A percentile compares a stretch with the other conserved stretches of the same genome.
Conservation (phyloP, 2,329 filamentous ascomycete species). For the Alternaria sp. region DNA sequence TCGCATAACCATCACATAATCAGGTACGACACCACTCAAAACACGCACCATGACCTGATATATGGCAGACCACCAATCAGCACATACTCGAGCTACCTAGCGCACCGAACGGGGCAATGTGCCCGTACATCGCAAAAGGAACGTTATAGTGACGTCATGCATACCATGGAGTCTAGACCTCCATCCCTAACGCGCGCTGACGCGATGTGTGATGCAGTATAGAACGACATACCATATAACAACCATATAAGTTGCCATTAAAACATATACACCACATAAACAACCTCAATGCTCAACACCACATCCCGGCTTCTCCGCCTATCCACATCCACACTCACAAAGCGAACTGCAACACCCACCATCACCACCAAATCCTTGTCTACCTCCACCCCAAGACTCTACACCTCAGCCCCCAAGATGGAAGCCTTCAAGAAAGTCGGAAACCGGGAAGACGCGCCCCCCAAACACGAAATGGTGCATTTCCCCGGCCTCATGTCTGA, state of each 20-base stretch:
- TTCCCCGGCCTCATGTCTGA: slow-evolving; percentile 65
- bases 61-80: not conserved
- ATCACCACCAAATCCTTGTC: slow-evolving; percentile 10
- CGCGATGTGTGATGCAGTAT: slow-evolving; percentile 1
- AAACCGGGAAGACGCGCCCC: slow-evolving; percentile 38
- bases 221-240: slow-evolving; percentile 3
- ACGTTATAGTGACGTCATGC: slow-evolving; percentile 23
- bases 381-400: not conserved
- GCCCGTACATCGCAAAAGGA: slow-evolving; percentile 11
- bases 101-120: slow-evolving; percentile 2
- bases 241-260: not conserved
- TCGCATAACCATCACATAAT: slow-evolving; percentile 20
- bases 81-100: not conserved
- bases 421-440: slow-evolving; percentile 37
- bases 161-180: slow-evolving; percentile 8
- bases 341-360: not conserved
- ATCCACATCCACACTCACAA: slow-evolving; percentile 4
- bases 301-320: slow-evolving; percentile 21
- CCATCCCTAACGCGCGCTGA: slow-evolving; percentile 10
- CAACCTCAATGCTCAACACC: slow-evolving; percentile 36
- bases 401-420: slow-evolving; percentile 19
- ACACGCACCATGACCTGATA: not conserved
- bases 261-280: not conserved
- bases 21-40: slow-evolving; percentile 16
- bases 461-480: slow-evolving; percentile 64